phyloP scores from a whole-genome alignment of 2,329 filamentous ascomycete genomes.

The Nannizzia gypsea region DNA sequence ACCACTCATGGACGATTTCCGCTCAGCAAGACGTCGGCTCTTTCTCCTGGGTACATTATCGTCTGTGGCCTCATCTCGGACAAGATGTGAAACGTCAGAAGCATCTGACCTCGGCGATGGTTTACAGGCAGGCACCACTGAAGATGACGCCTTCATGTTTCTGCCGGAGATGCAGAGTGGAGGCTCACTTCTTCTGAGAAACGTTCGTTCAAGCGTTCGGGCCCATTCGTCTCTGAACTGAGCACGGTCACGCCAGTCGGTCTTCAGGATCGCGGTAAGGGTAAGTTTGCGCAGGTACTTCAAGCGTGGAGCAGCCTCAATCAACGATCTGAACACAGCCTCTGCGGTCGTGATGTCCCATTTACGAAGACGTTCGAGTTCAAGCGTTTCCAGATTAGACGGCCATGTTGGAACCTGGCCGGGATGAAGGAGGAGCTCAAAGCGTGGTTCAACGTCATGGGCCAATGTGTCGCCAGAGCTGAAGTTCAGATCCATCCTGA shows the following conservation, averaged over 20 bases:
- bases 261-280: slow-evolving; percentile 67
- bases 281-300: slow-evolving; percentile 56
- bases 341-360: slow-evolving; percentile 60
- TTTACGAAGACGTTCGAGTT: slow-evolving; percentile 65
- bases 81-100: neutral
- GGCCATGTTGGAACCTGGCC: slow-evolving; percentile 68
- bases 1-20: neutral
- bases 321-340: slow-evolving; percentile 66
- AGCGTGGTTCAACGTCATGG: slow-evolving; percentile 63
- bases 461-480: slow-evolving; percentile 26
- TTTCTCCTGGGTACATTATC: neutral
- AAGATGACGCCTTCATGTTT: neutral
- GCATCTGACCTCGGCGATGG: neutral
- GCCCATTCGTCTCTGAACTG: slow-evolving; percentile 70
- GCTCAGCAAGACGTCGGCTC: slow-evolving; percentile 2
- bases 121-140: neutral
- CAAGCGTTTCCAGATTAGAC: slow-evolving; percentile 53
- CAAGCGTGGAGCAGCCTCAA: slow-evolving; percentile 56
- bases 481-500: slow-evolving; percentile 66
- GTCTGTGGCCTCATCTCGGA: neutral
- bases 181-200: slow-evolving; percentile 26
- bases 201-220: slow-evolving; percentile 48
- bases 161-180: neutral
- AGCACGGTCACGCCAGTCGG: slow-evolving; percentile 67
- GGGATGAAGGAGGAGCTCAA: slow-evolving; percentile 49